A percentile compares a stretch with the other conserved stretches of the same genome.
Conservation (phyloP, 2,329 filamentous ascomycete genomes). For the Botryotinia globosa region DNA sequence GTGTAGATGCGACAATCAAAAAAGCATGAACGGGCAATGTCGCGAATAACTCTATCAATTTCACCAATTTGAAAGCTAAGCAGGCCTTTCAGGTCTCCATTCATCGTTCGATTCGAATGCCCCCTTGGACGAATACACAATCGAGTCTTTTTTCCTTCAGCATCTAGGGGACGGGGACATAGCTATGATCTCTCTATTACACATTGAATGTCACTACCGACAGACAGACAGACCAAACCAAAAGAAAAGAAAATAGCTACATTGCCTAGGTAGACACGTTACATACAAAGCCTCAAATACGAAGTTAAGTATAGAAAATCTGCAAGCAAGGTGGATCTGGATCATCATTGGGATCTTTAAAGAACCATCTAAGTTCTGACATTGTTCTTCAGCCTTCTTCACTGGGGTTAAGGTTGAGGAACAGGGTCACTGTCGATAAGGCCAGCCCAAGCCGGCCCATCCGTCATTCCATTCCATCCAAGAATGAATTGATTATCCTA, state of each 20-base stretch:
- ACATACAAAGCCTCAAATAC: not conserved
- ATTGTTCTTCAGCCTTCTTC: constrained; percentile 21
- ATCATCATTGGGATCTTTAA: constrained; percentile 25
- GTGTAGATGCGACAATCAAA: not conserved
- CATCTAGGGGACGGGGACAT: not conserved
- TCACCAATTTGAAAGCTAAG: not conserved
- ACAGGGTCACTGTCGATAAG: constrained; percentile 9
- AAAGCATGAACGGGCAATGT: constrained; percentile 27
- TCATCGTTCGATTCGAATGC: not conserved
- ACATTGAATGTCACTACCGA: not conserved
- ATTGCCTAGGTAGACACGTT: not conserved
- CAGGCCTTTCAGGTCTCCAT: not conserved
- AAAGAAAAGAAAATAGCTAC: not conserved
- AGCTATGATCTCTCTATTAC: not conserved
- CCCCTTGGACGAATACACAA: not conserved
- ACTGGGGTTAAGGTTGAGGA: not conserved
- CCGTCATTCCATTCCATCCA: not conserved
- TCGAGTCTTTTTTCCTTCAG: not conserved
- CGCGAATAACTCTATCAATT: constrained; percentile 15
- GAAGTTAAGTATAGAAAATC: constrained; percentile 1
- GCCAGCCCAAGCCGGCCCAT: not conserved
- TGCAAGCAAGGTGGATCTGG: constrained; percentile 10
- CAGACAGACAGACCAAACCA: not conserved
- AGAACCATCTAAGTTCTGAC: constrained; percentile 8
- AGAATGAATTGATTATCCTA: not conserved